A percentile compares a stretch with the other conserved stretches of the same genome.
Conservation (phyloP, 2,329 filamentous ascomycete genomes). For the Alternaria sp. region DNA sequence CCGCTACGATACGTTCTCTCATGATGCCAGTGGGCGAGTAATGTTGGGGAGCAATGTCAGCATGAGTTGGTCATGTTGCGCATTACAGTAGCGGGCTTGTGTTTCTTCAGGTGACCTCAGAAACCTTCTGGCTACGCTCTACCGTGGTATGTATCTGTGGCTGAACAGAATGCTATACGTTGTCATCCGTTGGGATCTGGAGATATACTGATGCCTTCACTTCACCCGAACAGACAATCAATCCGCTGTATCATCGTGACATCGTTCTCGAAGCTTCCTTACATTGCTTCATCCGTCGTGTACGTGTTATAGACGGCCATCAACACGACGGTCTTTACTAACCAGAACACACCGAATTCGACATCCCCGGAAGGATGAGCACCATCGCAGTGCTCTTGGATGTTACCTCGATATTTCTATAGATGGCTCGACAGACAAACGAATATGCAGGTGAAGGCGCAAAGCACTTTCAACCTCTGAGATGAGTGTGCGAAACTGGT, state of each 20-base stretch:
- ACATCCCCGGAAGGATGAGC: not conserved
- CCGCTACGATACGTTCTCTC: not conserved
- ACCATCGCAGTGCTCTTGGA: not conserved
- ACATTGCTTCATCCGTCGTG: not conserved
- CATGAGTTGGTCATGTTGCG: not conserved
- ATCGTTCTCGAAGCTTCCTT: too few relatives aligned
- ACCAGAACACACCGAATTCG: not conserved
- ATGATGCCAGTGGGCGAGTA: not conserved
- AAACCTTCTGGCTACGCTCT: not conserved
- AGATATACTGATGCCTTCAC: too few relatives aligned
- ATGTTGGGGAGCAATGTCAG: not conserved
- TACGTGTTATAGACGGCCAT: not conserved
- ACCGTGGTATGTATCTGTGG: not conserved
- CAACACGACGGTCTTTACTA: not conserved
- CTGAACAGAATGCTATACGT: too few relatives aligned
- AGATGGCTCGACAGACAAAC: not conserved
- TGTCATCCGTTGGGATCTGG: too few relatives aligned
- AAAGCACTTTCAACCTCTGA: not conserved
- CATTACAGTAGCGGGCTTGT: not conserved
- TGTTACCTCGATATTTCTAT: not conserved
- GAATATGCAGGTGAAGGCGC: not conserved
- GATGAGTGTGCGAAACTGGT: too few relatives aligned
- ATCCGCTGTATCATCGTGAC: not conserved
- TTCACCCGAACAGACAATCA: too few relatives aligned
- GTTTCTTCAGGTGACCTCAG: not conserved